These are phyloP conservation scores for Aspergillus neoniger DNA, from an alignment of 2,329 filamentous ascomycete species.

Conservation along the genomic window DNA sequence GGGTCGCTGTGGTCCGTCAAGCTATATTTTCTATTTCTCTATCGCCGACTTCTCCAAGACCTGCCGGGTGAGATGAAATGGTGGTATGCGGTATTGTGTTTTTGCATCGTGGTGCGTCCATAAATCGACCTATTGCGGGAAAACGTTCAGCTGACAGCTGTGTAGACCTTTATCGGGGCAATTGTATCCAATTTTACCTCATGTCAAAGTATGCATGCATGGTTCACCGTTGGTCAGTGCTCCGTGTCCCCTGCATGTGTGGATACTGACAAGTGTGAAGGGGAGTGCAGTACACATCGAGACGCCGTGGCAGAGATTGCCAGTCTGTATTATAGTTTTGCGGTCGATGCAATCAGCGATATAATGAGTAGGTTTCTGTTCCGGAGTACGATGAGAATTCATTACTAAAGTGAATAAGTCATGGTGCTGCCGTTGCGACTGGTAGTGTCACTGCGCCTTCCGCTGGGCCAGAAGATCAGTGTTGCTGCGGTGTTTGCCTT, in stretches of 20 bases:
- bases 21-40: not conserved
- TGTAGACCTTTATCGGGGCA: not conserved
- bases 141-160: not conserved
- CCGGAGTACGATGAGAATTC: accelerated
- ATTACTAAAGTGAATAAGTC: not conserved
- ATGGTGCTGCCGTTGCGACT: not conserved
- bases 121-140: not conserved
- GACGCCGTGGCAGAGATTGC: not conserved
- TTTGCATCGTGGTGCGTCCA: not conserved
- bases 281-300: not conserved
- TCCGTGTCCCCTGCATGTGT: not conserved
- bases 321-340: not conserved
- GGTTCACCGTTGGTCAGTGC: conserved; percentile 3
- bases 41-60: not conserved
- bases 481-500: not conserved
- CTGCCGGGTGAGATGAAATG: conserved; percentile 2
- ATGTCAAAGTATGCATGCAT: conserved; percentile 1
- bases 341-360: not conserved
- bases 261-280: not conserved
- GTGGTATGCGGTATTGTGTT: not conserved
- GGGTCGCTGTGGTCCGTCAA: not conserved
- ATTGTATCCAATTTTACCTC: not conserved
- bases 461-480: not conserved
- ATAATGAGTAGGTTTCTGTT: not conserved
- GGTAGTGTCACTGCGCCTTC: not conserved